Conservation (phyloP, 2,329 filamentous ascomycete species). For the Parastagonospora nodorum region DNA sequence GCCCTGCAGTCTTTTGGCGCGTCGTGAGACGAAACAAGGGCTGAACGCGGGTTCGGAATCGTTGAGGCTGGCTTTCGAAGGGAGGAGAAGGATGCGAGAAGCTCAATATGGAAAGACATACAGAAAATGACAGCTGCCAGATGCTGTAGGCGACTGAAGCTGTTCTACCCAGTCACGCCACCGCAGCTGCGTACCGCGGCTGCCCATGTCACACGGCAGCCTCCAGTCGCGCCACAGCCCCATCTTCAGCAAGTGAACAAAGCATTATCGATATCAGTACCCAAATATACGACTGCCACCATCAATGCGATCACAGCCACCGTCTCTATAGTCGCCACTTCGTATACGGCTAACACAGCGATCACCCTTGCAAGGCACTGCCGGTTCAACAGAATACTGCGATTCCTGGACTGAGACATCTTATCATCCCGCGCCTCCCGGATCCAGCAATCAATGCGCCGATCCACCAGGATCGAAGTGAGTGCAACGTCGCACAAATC, state of each 20-base stretch:
- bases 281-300: neutral
- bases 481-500: conserved; percentile 28
- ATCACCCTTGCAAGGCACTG: neutral
- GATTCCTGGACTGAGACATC: conserved; percentile 16
- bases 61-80: conserved; percentile 4
- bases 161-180: conserved; percentile 21
- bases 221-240: conserved; percentile 7
- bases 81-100: conserved; percentile 1
- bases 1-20: conserved; percentile 6
- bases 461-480: conserved; percentile 19
- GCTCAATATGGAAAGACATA: conserved; percentile 18
- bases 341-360: neutral
- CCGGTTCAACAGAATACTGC: neutral
- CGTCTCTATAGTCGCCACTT: neutral
- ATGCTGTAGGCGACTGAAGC: conserved; percentile 16
- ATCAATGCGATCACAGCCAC: neutral
- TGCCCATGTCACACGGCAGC: conserved; percentile 20
- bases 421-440: conserved; percentile 9
- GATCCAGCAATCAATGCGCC: conserved; percentile 15
- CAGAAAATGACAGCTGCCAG: conserved; percentile 27
- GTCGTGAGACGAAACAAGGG: conserved; percentile 7
- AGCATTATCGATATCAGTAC: neutral
- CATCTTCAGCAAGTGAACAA: neutral
- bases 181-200: conserved; percentile 15
- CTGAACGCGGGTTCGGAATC: conserved; percentile 9